A percentile compares a stretch with the other conserved stretches of the same genome.
Evolutionary conservation across 2,329 filamentous ascomycete species (phyloP).

Genomic region (Neofusicoccum umdonicola): DNA sequence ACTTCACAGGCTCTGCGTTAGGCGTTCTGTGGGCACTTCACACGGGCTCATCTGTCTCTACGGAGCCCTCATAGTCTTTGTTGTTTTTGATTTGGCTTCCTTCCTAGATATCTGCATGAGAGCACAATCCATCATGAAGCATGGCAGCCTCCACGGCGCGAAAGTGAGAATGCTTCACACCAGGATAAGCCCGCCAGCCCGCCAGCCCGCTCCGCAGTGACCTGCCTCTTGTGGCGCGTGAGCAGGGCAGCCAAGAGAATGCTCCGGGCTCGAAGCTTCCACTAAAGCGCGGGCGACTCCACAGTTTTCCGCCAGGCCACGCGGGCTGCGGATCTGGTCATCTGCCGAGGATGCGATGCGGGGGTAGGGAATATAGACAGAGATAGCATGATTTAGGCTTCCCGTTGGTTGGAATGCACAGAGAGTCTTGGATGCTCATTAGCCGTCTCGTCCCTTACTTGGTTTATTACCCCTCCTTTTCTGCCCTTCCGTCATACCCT

Average conservation of each 20-base stretch:
- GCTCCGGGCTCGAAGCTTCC: neutral
- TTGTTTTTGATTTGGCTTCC: neutral
- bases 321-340: neutral
- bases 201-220: neutral
- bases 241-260: neutral
- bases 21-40: conserved; percentile 1
- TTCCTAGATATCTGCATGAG: conserved; percentile 3
- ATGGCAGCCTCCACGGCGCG: neutral
- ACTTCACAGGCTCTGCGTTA: neutral
- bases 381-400: conserved; percentile 4
- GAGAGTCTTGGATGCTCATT: neutral
- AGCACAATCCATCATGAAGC: neutral
- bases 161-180: neutral
- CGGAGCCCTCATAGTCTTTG: neutral
- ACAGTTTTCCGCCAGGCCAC: neutral
- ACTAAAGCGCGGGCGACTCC: neutral
- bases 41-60: neutral
- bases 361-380: neutral
- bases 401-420: neutral
- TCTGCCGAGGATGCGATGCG: neutral
- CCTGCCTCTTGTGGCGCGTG: neutral
- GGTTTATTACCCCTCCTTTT: neutral
- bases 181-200: neutral
- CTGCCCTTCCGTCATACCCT: conserved; percentile 8
- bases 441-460: neutral